Conservation (phyloP, 1,139 yeast genomes). For the Pichia sp. region DNA sequence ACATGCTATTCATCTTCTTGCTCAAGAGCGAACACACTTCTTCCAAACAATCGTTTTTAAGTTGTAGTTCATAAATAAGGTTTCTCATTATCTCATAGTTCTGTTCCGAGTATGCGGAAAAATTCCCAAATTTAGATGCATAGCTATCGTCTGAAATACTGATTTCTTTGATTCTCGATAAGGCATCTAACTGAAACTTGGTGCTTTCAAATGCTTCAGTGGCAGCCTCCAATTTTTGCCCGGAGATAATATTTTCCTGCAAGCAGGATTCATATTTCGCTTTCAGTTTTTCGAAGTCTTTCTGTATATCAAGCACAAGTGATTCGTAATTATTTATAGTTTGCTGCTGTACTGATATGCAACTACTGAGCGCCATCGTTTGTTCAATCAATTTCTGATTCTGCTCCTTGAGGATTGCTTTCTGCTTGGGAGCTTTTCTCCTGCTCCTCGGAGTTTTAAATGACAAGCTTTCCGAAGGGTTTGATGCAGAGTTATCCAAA, state of each 20-base stretch:
- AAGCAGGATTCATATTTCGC: background rate
- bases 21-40: constrained; percentile 2
- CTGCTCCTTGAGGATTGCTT: background rate
- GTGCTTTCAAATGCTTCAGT: background rate
- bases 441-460: background rate
- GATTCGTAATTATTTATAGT: constrained; percentile 3
- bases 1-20: constrained; percentile 7
- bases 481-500: no score
- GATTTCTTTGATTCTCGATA: background rate
- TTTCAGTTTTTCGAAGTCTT: constrained; percentile 1
- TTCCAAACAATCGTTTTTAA: constrained; percentile 9
- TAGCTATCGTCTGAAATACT: background rate
- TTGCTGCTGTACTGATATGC: constrained; percentile 1
- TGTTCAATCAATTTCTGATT: constrained; percentile 1
- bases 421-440: background rate
- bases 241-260: background rate
- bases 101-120: background rate
- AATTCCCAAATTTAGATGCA: background rate
- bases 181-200: background rate
- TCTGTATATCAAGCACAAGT: background rate
- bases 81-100: constrained; percentile 1
- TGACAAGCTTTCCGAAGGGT: no score
- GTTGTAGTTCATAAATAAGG: background rate
- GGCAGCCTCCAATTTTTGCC: background rate
- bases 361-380: background rate